Evolutionary conservation across 495 filamentous ascomycete species (phyloP).

Genomic region (Hyaloscypha hepaticicola): DNA sequence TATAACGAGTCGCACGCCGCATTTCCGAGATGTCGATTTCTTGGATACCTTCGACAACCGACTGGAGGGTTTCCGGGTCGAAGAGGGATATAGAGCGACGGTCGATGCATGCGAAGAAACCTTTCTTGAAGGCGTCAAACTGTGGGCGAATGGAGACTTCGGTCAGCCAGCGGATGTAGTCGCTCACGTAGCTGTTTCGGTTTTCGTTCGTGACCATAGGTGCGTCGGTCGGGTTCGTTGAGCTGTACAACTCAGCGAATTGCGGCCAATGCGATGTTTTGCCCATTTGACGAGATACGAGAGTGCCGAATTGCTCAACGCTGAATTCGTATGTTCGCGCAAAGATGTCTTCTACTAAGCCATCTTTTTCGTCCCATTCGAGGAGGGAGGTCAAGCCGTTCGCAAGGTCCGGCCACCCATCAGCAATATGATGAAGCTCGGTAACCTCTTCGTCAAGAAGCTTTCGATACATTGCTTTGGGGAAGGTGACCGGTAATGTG

Average conservation of each 20-base stretch:
- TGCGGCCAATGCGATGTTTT: constrained; percentile 27
- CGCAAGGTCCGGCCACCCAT: constrained; percentile 83
- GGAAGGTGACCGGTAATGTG: constrained; percentile 85
- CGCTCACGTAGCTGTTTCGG: constrained; percentile 73
- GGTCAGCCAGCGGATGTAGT: constrained; percentile 86
- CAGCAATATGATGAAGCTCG: constrained; percentile 69
- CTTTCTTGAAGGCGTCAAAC: constrained; percentile 73
- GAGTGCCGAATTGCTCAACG: constrained; percentile 63
- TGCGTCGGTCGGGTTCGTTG: constrained; percentile 43
- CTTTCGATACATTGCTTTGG: constrained; percentile 77
- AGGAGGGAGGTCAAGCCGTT: constrained; percentile 69
- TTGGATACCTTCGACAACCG: constrained; percentile 76
- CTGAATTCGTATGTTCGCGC: constrained; percentile 81
- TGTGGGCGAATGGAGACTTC: constrained; percentile 74
- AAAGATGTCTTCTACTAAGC: constrained; percentile 78
- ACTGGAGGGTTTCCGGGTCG: constrained; percentile 66
- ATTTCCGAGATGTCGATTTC: constrained; percentile 74
- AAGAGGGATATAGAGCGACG: constrained; percentile 68
- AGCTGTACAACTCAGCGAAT: constrained; percentile 17
- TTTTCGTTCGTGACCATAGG: constrained; percentile 72
- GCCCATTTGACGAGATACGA: constrained; percentile 48
- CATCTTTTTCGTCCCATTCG: constrained; percentile 69
- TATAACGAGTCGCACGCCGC: constrained; percentile 67
- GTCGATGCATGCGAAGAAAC: constrained; percentile 78
- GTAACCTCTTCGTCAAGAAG: constrained; percentile 65